These are phyloP conservation scores for Claviceps sp. DNA, from an alignment of 2,329 filamentous ascomycete species.

Conservation along the genomic window DNA sequence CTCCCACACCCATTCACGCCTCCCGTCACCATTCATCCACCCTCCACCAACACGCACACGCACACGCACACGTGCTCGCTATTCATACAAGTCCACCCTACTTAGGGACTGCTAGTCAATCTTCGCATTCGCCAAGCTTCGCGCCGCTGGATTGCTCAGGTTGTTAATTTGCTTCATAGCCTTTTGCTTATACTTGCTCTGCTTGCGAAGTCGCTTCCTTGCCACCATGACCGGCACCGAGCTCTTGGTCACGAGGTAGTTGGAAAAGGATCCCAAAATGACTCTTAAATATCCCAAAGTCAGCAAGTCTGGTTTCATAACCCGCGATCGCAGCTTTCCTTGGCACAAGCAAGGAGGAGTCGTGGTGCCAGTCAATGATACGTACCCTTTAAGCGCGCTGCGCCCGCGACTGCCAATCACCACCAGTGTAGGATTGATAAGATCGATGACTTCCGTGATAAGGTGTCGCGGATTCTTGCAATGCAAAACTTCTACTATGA, in stretches of 20 bases:
- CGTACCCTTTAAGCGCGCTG: conserved; percentile 84
- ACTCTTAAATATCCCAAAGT: conserved; percentile 48
- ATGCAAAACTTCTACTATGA: conserved; percentile 92
- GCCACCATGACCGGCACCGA: conserved; percentile 98
- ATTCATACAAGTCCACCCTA: not conserved
- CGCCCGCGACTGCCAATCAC: conserved; percentile 85
- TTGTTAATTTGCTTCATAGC: conserved; percentile 70
- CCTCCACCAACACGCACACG: not conserved
- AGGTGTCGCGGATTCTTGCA: conserved; percentile 96
- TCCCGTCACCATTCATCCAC: not conserved
- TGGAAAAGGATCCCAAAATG: conserved; percentile 89
- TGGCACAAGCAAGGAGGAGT: not conserved
- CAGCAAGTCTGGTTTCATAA: conserved; percentile 12
- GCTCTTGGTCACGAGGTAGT: conserved; percentile 93
- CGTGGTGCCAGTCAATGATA: conserved; percentile 6
- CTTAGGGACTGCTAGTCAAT: conserved; percentile 42
- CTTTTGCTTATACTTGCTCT: conserved; percentile 61
- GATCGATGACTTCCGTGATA: conserved; percentile 94
- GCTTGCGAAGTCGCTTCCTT: conserved; percentile 75
- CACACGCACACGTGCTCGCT: not conserved
- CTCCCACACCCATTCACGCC: not conserved
- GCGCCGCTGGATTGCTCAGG: conserved; percentile 53
- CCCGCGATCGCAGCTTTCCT: not conserved
- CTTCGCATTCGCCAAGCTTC: conserved; percentile 57
- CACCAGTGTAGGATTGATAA: conserved; percentile 79